A percentile compares a stretch with the other conserved stretches of the same genome.
Evolutionary conservation across 345 rosid species (phyloP).

Genomic region (Nephelium lappaceum): DNA sequence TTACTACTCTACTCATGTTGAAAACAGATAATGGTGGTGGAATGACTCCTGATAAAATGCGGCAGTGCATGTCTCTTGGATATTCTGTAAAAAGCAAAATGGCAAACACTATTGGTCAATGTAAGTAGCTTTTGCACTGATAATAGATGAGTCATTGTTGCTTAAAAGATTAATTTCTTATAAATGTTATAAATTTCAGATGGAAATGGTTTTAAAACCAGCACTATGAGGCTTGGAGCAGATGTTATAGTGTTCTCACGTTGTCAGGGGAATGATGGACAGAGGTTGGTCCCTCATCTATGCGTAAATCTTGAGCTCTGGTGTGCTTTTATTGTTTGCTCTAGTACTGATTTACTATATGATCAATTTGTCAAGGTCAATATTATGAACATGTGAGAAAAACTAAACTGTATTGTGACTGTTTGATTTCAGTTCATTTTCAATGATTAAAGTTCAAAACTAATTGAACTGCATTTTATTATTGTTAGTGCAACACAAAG

Average conservation of each 20-base stretch:
- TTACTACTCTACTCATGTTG: not conserved
- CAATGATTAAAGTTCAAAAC: not conserved
- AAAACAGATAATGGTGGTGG: constrained; percentile 82
- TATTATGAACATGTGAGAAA: not conserved
- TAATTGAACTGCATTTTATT: not conserved
- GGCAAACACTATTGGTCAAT: constrained; percentile 76
- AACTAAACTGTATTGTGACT: not conserved
- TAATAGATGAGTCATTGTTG: not conserved
- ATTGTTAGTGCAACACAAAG: constrained; percentile 53
- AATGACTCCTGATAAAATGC: constrained; percentile 64
- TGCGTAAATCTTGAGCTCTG: not conserved
- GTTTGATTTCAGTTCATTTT: not conserved
- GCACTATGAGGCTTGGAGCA: constrained; percentile 91
- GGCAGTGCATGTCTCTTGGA: constrained; percentile 85
- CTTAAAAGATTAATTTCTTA: not conserved
- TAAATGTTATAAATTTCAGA: constrained; percentile 36
- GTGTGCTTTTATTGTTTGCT: not conserved
- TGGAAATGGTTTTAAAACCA: constrained; percentile 89
- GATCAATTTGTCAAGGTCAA: not conserved
- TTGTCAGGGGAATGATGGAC: constrained; percentile 44
- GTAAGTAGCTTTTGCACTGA: constrained; percentile 36
- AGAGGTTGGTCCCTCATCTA: constrained; percentile 33
- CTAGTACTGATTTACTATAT: not conserved
- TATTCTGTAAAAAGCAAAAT: constrained; percentile 78
- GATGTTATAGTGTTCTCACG: constrained; percentile 82